Evolutionary conservation across 169 alveolate species (phyloP).

Genomic region (Cryptosporidium ubiquitum): DNA sequence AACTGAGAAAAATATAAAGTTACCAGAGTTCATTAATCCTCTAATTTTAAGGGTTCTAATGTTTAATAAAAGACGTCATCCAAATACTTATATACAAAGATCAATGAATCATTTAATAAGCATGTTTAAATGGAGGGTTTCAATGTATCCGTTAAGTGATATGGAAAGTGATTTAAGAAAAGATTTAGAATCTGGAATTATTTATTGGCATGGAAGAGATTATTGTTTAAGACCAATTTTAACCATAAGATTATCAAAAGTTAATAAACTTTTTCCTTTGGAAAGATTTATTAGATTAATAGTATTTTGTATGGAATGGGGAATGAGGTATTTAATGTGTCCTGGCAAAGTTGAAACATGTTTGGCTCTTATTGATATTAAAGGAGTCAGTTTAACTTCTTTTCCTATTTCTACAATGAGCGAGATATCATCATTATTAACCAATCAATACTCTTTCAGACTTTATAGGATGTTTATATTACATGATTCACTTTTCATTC

Average conservation of each 20-base stretch:
- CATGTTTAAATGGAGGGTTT: constrained; percentile 79
- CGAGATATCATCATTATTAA: constrained; percentile 78
- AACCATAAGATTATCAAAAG: constrained; percentile 53
- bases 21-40: constrained; percentile 77
- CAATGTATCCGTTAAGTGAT: constrained; percentile 76
- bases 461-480: constrained; percentile 79
- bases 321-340: constrained; percentile 78
- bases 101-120: constrained; percentile 73
- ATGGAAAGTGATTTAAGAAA: constrained; percentile 65
- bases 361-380: constrained; percentile 78
- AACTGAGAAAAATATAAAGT: neutral
- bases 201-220: constrained; percentile 82
- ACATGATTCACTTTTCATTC: constrained; percentile 80
- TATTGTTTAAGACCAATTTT: constrained; percentile 77
- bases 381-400: constrained; percentile 78
- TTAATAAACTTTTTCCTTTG: constrained; percentile 57
- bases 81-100: constrained; percentile 66
- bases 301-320: constrained; percentile 81
- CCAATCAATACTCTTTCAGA: constrained; percentile 83
- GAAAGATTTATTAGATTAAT: constrained; percentile 77
- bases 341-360: constrained; percentile 83
- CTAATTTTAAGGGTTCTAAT: constrained; percentile 76
- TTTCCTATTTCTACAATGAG: constrained; percentile 79
- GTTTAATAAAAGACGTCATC: constrained; percentile 76
- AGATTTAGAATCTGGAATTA: constrained; percentile 76